Conservation (phyloP, 2,329 filamentous ascomycete species). For the Ophiostoma sp. region DNA sequence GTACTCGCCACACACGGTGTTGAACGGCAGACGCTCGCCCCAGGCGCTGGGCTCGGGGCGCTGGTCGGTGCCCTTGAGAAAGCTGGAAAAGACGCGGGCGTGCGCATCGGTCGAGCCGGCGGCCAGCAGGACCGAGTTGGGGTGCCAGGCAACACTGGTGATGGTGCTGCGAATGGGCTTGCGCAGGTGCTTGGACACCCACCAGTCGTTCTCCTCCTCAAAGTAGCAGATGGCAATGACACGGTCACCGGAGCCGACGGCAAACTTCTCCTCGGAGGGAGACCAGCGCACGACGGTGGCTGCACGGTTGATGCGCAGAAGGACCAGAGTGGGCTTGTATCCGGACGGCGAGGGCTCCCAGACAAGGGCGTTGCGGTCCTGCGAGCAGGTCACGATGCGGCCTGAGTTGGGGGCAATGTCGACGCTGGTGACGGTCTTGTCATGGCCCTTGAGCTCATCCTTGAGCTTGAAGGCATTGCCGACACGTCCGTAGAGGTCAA, state of each 20-base stretch:
- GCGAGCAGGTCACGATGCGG: conserved; percentile 94
- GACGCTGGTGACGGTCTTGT: conserved; percentile 93
- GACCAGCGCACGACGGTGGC: conserved; percentile 98
- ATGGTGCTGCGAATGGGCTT: conserved; percentile 98
- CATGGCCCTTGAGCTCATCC: conserved; percentile 91
- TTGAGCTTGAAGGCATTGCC: conserved; percentile 75
- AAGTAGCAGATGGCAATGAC: conserved; percentile 98
- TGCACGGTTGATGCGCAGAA: conserved; percentile 93
- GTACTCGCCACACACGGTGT: conserved; percentile 95
- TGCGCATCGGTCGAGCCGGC: conserved; percentile 97
- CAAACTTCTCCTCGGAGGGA: conserved; percentile 94
- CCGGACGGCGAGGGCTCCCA: conserved; percentile 91
- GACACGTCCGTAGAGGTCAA: conserved; percentile 77
- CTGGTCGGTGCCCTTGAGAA: conserved; percentile 90
- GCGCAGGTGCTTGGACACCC: conserved; percentile 99
- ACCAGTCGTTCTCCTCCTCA: conserved; percentile 99
- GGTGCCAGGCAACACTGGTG: conserved; percentile 92
- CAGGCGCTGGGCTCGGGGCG: conserved; percentile 81
- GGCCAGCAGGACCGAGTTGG: conserved; percentile 90
- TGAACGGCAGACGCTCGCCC: conserved; percentile 95
- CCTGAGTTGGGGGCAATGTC: conserved; percentile 89
- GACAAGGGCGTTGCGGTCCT: conserved; percentile 95
- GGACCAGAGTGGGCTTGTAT: conserved; percentile 94
- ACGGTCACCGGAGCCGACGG: conserved; percentile 90
- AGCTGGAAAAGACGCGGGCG: conserved; percentile 87